Percentiles rank a stretch among this genome's conserved stretches.
Evolutionary conservation across 1,284 basidiomycete species (phyloP).

Genomic region (Ustilago bromivora): DNA sequence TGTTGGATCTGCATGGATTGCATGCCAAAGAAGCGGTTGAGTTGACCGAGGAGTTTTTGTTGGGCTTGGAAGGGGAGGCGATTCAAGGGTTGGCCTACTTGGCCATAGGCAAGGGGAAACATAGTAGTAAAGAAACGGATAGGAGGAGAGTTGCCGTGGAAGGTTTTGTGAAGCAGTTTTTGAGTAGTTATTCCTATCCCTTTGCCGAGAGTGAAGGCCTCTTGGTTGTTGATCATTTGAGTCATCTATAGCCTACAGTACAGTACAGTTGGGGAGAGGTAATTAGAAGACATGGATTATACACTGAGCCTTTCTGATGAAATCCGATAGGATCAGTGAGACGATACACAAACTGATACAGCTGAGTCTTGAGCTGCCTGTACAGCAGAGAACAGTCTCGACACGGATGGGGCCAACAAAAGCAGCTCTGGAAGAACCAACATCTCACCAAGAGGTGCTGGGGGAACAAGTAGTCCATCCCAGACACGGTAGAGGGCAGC

Average conservation of each 20-base stretch:
- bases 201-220: conserved; percentile 92
- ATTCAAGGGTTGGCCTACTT: conserved; percentile 80
- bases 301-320: neutral
- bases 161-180: conserved; percentile 85
- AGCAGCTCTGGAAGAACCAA: no score
- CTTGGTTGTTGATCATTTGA: conserved; percentile 81
- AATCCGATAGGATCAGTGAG: no score
- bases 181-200: conserved; percentile 86
- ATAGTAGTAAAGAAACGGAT: conserved; percentile 84
- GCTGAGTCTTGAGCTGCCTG: no score
- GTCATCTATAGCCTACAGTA: conserved; percentile 17
- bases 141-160: conserved; percentile 86
- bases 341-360: no score
- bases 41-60: conserved; percentile 88
- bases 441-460: no score
- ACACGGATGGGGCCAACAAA: no score
- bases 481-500: no score
- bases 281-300: conserved; percentile 21
- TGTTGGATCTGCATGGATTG: conserved; percentile 72
- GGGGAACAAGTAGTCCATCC: no score
- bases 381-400: no score
- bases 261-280: neutral
- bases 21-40: conserved; percentile 92
- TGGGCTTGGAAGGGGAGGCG: conserved; percentile 81
- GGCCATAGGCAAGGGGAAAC: conserved; percentile 94